Evolutionary conservation across 2,329 filamentous ascomycete species (phyloP), one percentile per base, ranked within the genome.

Genomic region (Aspergillus brunneoviolaceus): DNA sequence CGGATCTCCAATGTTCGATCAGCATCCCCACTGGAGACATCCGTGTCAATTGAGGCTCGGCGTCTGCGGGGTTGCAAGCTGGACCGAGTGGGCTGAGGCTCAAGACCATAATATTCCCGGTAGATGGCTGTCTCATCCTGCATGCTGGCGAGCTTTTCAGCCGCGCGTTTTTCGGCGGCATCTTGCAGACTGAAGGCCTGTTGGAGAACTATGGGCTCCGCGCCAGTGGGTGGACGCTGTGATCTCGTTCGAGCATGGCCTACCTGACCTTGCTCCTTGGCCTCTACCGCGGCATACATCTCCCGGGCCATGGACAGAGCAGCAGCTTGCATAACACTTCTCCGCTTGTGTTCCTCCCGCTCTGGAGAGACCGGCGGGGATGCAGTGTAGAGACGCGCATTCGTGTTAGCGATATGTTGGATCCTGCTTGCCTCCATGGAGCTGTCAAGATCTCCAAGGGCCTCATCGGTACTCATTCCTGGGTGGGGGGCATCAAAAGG

Each of bases 241-340:
- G 69, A 72, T 33, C 68, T 68, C 33, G 66, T 61, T 21, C 73
- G 76, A 29, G 66, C 71, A 45, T 73, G 71, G n/a, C 72, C 72
- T 49, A 69, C 73, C 29, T 77, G 72, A 63, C 47, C 49, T 66
- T 66, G 50, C 4, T 68, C 69, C 16, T 67, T 70, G 1, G 79
- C 76, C 62, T 82, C 79, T 6, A 87, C 84, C 1, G 84, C 80
- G 11, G 81, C 85, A 71, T 92, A 96, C 87, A 96, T 94, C 67
- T 89, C 86, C 75, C 89, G 90, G 6, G 93, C 92, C 92, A 97
- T 96, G 11, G 90, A 91, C 3, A 96, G 81, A 2, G 93, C 92
- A 21, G 92, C 94, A 31, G 92, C 91, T 64, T 89, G 89, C 2
- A 96, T 80, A 4, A 87, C 86, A 65, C 92, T 89, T 49, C 88